Evolutionary conservation across 129 eudicot species (phyloP).

Genomic region (Chrysanthemum lavandulifolium): DNA sequence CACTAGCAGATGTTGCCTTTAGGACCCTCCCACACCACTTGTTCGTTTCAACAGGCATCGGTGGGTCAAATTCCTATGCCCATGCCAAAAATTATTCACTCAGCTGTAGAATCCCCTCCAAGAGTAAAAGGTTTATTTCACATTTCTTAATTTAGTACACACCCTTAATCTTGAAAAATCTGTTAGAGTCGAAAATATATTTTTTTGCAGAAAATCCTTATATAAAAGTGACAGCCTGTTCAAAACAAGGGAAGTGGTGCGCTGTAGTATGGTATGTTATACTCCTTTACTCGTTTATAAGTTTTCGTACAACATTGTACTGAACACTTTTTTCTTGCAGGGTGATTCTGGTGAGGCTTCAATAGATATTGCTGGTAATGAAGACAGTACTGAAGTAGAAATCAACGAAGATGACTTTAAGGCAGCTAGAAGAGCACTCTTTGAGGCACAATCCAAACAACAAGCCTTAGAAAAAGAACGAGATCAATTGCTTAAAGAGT

Average conservation of each 20-base stretch:
- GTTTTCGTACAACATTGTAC: slow-evolving; percentile 2
- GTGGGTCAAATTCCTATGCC: slow-evolving; percentile 10
- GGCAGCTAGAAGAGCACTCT: slow-evolving; percentile 37
- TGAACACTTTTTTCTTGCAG: slow-evolving; percentile 22
- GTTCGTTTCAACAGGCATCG: slow-evolving; percentile 16
- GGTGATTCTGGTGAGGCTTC: slow-evolving; percentile 39
- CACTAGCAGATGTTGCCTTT: slow-evolving; percentile 32
- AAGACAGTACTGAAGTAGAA: slow-evolving; percentile 25
- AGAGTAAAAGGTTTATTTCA: slow-evolving; percentile 28
- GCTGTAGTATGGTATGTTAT: slow-evolving; percentile 44
- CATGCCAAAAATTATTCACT: slow-evolving; percentile 25
- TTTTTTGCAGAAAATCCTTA: slow-evolving; percentile 22
- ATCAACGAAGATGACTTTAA: slow-evolving; percentile 29
- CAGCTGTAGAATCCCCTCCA: slow-evolving; percentile 18
- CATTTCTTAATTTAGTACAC: slow-evolving; percentile 2
- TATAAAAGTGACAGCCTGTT: slow-evolving; percentile 13
- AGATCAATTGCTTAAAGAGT: slow-evolving; percentile 42
- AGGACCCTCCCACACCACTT: slow-evolving; percentile 22
- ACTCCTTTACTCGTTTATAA: neutral
- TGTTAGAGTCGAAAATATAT: neutral
- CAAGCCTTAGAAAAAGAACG: slow-evolving; percentile 47
- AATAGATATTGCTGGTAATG: slow-evolving; percentile 29
- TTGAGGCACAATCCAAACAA: slow-evolving; percentile 32
- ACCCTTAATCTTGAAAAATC: neutral
- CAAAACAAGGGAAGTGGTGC: slow-evolving; percentile 35